Base-by-base conservation (phyloP, 768 basidiomycete species). In the Naganishia vishniacii region DNA sequence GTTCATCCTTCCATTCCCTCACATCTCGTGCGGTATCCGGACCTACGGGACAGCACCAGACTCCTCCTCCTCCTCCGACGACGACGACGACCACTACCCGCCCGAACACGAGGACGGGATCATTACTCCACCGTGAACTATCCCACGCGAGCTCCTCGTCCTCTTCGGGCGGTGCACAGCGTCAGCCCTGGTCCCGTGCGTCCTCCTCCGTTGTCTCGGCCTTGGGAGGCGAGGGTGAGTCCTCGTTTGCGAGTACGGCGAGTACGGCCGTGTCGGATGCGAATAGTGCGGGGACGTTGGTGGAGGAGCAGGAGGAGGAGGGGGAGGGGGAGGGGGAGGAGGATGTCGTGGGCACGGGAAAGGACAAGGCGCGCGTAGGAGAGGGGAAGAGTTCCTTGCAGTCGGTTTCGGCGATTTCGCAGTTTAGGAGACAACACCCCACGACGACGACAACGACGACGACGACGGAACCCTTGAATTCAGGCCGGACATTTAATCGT, bases 241-340 rank as follows among this genome's bases (percentile, higher is more conserved):
- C n/a, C n/a, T n/a, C 53, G 37, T 56, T 56, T 34, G 53, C 53
- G 32, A 56, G 53, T 40, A 56, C 15, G 34, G 34, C 53, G 20
- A 56, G 34, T 56, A 48, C 25, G 5, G 28, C 25, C 47, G 47
- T 48, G 12, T 48, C 47, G 47, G 47, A 48, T 25, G 45, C 15
- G 23, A 46, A n/a, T 25, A n/a, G 45, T 7, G 20, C 18, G 47
- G 37, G 16, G n/a, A 56, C 53, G 23, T 20, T 56, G 12, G 53
- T 56, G 9, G 53, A 41, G 23, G 53, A 40, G 37, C 20, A 51
- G 16, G 49, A 37, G 34, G 53, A 41, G 11, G 53, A 40, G 37
- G 37, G 26, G 5, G 53, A 40, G 23, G 32, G n/a, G 25, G 53
- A 41, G 6, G 34, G 4, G 37, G 16, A 11, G n/a, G 48, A 3